Evolutionary conservation across 148 eudicot species (phyloP).

Genomic region (Suaeda aralocaspica): DNA sequence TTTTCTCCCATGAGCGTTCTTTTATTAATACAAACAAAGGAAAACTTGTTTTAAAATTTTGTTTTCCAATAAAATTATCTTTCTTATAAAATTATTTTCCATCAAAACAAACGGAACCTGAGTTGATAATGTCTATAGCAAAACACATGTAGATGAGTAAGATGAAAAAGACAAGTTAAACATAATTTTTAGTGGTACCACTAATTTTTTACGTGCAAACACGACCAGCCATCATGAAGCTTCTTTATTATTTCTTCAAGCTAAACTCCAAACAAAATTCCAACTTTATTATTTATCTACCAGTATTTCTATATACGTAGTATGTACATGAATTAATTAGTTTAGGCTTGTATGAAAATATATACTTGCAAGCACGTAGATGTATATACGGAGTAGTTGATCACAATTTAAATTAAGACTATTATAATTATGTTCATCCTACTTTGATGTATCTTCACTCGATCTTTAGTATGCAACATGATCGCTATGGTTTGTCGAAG

Average conservation of each 20-base stretch:
- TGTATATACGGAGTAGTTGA: not conserved
- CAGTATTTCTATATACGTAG: not conserved
- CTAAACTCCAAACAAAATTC: not conserved
- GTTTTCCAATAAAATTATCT: no score
- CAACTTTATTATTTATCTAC: not conserved
- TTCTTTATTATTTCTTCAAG: not conserved
- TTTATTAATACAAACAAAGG: no score
- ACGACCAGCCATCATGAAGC: not conserved
- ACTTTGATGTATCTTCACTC: no score
- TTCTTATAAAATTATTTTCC: no score
- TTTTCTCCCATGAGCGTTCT: no score
- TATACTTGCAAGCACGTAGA: not conserved
- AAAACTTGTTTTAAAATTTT: no score
- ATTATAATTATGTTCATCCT: no score
- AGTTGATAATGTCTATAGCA: not conserved
- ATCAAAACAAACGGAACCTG: no score
- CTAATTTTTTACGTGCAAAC: not conserved
- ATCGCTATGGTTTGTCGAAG: not conserved
- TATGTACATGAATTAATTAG: not conserved
- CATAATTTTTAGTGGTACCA: not conserved
- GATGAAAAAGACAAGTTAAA: not conserved
- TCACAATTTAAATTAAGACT: not conserved
- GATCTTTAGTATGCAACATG: not conserved
- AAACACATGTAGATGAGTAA: not conserved
- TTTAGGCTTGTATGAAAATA: not conserved